phyloP scores from a whole-genome alignment of 495 filamentous ascomycete species.

The Penicillium bovifimosum region DNA sequence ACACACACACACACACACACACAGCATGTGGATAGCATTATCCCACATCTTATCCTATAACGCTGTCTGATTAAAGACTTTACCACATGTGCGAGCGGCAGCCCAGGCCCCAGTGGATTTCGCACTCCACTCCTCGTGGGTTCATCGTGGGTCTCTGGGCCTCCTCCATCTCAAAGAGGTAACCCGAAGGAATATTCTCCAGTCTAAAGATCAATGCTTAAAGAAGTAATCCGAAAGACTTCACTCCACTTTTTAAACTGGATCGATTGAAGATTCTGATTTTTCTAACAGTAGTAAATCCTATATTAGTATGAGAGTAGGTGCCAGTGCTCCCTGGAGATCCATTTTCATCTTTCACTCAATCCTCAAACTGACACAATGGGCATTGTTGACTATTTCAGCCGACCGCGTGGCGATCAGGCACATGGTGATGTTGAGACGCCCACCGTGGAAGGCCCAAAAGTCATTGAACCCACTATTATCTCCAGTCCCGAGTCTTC shows the following conservation, averaged over 20 bases:
- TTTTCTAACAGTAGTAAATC: slow-evolving; percentile 1
- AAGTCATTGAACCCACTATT: slow-evolving; percentile 17
- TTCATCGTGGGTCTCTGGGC: slow-evolving; percentile 7
- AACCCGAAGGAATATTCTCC: slow-evolving; percentile 7
- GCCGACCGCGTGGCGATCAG: slow-evolving; percentile 12
- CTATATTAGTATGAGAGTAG: slow-evolving; percentile 5
- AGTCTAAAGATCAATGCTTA: slow-evolving; percentile 4
- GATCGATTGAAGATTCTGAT: slow-evolving; percentile 13
- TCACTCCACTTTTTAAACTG: slow-evolving; percentile 13
- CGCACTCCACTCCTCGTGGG: background rate
- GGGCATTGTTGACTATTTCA: slow-evolving; percentile 14
- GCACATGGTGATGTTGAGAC: slow-evolving; percentile 4
- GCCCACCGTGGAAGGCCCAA: slow-evolving; percentile 2
- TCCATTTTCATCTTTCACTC: slow-evolving; percentile 1
- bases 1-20: background rate
- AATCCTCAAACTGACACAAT: slow-evolving; percentile 8
- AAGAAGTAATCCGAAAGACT: slow-evolving; percentile 6
- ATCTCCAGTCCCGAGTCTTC: slow-evolving; percentile 17
- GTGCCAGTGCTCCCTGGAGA: background rate
- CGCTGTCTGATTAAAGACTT: background rate
- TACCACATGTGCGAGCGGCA: background rate
- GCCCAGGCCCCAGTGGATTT: background rate
- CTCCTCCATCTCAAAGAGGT: background rate
- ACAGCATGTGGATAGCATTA: background rate
- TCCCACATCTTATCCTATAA: background rate